Evolutionary conservation across 306 rosid genomes (phyloP).

Genomic region (Quercus engelmannii): DNA sequence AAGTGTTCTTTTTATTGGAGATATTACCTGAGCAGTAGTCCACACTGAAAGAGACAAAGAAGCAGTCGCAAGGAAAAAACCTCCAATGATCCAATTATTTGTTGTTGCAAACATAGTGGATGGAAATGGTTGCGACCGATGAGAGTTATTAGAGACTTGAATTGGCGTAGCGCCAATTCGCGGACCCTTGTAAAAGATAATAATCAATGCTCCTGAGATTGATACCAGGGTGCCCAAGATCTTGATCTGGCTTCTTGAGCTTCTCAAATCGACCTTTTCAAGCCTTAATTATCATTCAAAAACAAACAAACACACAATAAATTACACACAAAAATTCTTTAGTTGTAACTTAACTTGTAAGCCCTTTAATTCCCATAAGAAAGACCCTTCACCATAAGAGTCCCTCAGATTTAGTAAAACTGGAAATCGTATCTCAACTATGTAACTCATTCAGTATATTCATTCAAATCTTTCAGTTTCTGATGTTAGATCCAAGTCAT

Average conservation of each 20-base stretch:
- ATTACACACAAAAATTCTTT: neutral
- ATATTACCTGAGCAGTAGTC: conserved; percentile 50
- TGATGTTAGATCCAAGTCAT: neutral
- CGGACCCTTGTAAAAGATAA: conserved; percentile 53
- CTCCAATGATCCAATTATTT: conserved; percentile 57
- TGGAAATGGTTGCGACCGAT: neutral
- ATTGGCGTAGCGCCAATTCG: conserved; percentile 16
- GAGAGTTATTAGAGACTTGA: neutral
- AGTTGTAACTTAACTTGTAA: too few species aligned
- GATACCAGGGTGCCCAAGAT: conserved; percentile 37
- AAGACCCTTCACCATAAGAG: too few species aligned
- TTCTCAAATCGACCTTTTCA: conserved; percentile 37
- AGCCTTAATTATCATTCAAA: conserved; percentile 20
- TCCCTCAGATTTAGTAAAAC: neutral
- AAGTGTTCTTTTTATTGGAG: neutral
- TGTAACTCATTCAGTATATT: neutral
- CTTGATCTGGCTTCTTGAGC: conserved; percentile 39
- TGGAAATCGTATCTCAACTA: neutral
- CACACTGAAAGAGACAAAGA: conserved; percentile 36
- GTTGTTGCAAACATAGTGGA: conserved; percentile 11
- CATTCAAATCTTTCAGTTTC: neutral
- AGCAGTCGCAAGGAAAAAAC: conserved; percentile 45
- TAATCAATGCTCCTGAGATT: conserved; percentile 41
- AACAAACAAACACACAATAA: neutral
- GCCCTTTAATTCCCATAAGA: too few species aligned